These are phyloP conservation scores for Peribolospora baueri DNA, from an alignment of 768 basidiomycete species.

Conservation along the genomic window DNA sequence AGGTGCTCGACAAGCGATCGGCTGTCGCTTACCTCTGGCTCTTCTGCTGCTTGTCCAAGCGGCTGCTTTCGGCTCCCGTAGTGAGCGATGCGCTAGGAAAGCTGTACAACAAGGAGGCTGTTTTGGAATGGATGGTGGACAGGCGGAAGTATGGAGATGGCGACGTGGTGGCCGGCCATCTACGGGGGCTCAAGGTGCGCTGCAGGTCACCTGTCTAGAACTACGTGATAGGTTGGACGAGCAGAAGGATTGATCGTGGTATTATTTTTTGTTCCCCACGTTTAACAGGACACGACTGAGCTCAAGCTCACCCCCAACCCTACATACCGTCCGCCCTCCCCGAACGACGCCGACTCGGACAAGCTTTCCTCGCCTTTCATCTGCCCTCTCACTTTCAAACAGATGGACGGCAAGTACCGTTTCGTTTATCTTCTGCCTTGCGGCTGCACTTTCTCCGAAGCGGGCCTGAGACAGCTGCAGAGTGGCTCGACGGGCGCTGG, in stretches of 20 bases:
- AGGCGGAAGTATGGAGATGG: conserved; percentile 55
- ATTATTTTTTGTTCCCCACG: neutral
- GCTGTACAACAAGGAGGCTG: conserved; percentile 83
- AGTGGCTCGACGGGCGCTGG: conserved; percentile 3
- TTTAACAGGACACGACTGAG: conserved; percentile 51
- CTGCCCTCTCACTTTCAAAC: conserved; percentile 74
- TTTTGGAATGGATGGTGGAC: conserved; percentile 74
- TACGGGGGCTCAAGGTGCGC: conserved; percentile 63
- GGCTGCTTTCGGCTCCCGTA: conserved; percentile 61
- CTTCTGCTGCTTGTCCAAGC: conserved; percentile 85
- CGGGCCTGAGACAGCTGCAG: conserved; percentile 45
- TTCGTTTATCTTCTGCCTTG: conserved; percentile 70
- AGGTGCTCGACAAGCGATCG: conserved; percentile 74
- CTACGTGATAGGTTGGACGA: neutral
- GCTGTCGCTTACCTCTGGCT: conserved; percentile 44
- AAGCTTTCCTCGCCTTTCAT: conserved; percentile 36
- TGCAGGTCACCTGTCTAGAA: neutral
- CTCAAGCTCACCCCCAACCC: conserved; percentile 59
- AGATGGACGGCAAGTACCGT: conserved; percentile 68
- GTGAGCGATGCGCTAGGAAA: conserved; percentile 83
- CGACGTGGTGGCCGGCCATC: conserved; percentile 72
- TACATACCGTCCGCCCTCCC: conserved; percentile 16
- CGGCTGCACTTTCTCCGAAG: conserved; percentile 75
- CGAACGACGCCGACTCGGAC: conserved; percentile 20
- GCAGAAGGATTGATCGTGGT: too few relatives aligned